Base-by-base conservation (phyloP, 768 basidiomycete species). In the Trametes meyenii region DNA sequence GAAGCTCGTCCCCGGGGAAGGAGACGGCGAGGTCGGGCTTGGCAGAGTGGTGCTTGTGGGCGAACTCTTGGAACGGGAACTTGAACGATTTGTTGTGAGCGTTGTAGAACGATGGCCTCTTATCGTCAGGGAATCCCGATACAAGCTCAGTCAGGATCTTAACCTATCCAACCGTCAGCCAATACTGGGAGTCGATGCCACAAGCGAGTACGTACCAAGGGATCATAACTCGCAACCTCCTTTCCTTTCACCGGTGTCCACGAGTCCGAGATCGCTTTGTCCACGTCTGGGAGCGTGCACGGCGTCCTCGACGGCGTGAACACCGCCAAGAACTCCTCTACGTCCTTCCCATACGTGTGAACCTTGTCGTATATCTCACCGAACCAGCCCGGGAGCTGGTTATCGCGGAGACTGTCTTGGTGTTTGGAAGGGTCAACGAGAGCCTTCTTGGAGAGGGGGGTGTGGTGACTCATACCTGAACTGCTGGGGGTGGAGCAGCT, bases 61-160 rank as follows among this genome's bases (percentile, higher is more conserved):
- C 58, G 11, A 64, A 62, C 33, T 57, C 57, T 14, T 17, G 29
- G 42, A 66, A 63, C 17, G 55, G 36, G 50, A 67, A 63, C 24
- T 45, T 49, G 39, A 55, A 6, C 1, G 38, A 49, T 16, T 45
- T 46, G 13, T 54, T 58, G 50, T 48, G 40, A 14, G 38, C 59
- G 33, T 60, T 23, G 45, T 46, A 45, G 44, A 56, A 56, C 33
- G 55, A 46, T 6, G 39, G 55, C 33, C 39, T 35, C 35, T 17
- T 36, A 13, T 46, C 55, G n/a, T 14, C 43, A 2, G 53, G 53
- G 14, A 55, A 55, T 3, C n/a, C 2, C 12, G 43, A 16, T 8
- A 55, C 55, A 3, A 55, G 33, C 29, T 12, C 6, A 3, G 29
- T 36, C 6, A 55, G 36, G 6, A 44, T 45, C 16, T 19, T 11